Conservation (phyloP, 176 grass and related monocot species). For the Hordeum vulgare region DNA sequence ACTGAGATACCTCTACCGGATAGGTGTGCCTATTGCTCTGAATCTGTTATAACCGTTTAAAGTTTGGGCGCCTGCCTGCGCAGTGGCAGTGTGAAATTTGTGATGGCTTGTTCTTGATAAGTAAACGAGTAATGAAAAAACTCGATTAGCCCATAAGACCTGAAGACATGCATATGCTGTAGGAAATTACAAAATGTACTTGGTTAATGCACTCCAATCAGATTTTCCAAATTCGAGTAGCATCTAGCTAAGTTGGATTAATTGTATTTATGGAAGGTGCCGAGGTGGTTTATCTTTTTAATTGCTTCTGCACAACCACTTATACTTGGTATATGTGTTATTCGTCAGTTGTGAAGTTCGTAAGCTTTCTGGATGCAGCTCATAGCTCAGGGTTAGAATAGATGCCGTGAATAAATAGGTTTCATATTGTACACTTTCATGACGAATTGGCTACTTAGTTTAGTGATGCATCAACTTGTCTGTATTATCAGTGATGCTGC, state of each 20-base stretch:
- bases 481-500: background rate
- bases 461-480: background rate
- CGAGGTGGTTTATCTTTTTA: background rate
- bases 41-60: background rate
- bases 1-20: background rate
- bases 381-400: background rate
- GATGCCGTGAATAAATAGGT: background rate
- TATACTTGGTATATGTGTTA: background rate
- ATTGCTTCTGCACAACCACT: background rate
- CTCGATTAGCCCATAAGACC: background rate
- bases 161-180: background rate
- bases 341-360: background rate
- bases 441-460: background rate
- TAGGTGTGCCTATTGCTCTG: background rate
- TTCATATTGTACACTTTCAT: background rate
- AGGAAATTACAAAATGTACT: background rate
- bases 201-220: background rate
- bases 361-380: background rate
- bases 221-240: background rate
- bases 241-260: background rate
- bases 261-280: background rate
- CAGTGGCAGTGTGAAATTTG: background rate
- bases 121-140: background rate
- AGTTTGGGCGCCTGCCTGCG: background rate
- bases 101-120: background rate